Evolutionary conservation across 768 basidiomycete genomes (phyloP).

Genomic region (Tylopilus balloui): DNA sequence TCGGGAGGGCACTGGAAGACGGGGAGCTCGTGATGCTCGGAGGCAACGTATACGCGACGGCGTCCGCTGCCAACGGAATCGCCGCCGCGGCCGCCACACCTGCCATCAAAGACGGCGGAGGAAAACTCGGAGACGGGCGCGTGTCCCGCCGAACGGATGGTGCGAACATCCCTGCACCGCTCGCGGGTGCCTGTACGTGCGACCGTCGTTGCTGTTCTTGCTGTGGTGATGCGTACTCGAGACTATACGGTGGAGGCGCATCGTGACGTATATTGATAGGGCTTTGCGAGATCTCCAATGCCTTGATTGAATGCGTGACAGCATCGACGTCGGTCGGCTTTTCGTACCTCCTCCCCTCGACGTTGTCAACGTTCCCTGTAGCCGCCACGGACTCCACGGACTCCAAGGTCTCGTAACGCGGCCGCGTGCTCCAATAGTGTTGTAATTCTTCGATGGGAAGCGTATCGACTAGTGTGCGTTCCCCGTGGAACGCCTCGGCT

Average conservation of each 20-base stretch:
- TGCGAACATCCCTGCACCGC: neutral
- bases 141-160: neutral
- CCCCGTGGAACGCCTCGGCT: slow-evolving; percentile 60
- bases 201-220: no score
- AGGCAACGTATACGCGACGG: neutral
- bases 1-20: neutral
- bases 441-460: slow-evolving; percentile 69
- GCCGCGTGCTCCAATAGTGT: slow-evolving; percentile 68
- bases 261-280: slow-evolving; percentile 40
- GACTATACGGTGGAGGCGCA: slow-evolving; percentile 63
- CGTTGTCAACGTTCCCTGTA: neutral
- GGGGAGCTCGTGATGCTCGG: neutral
- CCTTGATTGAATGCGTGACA: slow-evolving; percentile 35
- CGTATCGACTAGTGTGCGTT: slow-evolving; percentile 56
- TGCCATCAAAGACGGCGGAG: neutral
- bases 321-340: slow-evolving; percentile 24
- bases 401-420: slow-evolving; percentile 42
- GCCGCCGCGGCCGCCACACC: neutral
- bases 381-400: neutral
- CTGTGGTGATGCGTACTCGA: slow-evolving; percentile 33
- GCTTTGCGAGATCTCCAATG: slow-evolving; percentile 35
- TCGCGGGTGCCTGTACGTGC: neutral
- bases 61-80: neutral
- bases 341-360: no score
- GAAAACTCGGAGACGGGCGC: neutral